Conservation (phyloP, 1,139 yeast genomes). For the Yamadazyma friedrichii region DNA sequence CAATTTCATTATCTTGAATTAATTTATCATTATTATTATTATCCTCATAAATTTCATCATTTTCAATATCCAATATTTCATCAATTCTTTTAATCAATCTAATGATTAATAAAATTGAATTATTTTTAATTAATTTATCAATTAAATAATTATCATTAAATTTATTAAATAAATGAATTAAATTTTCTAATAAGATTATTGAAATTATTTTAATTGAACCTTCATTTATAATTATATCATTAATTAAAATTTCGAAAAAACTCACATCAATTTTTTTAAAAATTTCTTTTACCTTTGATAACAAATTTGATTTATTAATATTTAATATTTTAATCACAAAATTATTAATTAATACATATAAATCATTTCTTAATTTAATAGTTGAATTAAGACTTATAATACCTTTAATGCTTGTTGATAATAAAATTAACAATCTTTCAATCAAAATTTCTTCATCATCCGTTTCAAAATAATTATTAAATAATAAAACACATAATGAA, state of each 20-base stretch:
- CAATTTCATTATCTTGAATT: neutral
- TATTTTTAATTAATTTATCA: slow-evolving; percentile 61
- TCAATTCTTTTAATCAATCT: slow-evolving; percentile 71
- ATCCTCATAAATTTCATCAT: slow-evolving; percentile 1
- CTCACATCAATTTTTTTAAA: slow-evolving; percentile 61
- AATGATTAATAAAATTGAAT: slow-evolving; percentile 62
- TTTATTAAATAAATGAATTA: slow-evolving; percentile 52
- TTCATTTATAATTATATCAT: slow-evolving; percentile 79
- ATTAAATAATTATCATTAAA: slow-evolving; percentile 52
- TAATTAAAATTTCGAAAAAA: slow-evolving; percentile 63
- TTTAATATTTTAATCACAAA: slow-evolving; percentile 54
- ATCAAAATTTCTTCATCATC: slow-evolving; percentile 32
- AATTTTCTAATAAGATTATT: slow-evolving; percentile 65
- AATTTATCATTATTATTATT: slow-evolving; percentile 1
- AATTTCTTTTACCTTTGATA: slow-evolving; percentile 49
- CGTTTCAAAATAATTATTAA: slow-evolving; percentile 55
- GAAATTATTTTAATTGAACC: slow-evolving; percentile 80
- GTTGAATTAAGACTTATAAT: slow-evolving; percentile 69
- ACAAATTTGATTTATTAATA: slow-evolving; percentile 32
- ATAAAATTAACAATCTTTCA: slow-evolving; percentile 63
- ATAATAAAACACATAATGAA: slow-evolving; percentile 68
- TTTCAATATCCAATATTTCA: slow-evolving; percentile 46
- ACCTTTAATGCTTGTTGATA: slow-evolving; percentile 73
- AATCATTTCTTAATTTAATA: slow-evolving; percentile 67
- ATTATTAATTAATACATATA: slow-evolving; percentile 71